Percentiles rank a stretch among this genome's conserved stretches.
Conservation (phyloP, 108 stramenopile species). For the Fistulifera pelliculosa region DNA sequence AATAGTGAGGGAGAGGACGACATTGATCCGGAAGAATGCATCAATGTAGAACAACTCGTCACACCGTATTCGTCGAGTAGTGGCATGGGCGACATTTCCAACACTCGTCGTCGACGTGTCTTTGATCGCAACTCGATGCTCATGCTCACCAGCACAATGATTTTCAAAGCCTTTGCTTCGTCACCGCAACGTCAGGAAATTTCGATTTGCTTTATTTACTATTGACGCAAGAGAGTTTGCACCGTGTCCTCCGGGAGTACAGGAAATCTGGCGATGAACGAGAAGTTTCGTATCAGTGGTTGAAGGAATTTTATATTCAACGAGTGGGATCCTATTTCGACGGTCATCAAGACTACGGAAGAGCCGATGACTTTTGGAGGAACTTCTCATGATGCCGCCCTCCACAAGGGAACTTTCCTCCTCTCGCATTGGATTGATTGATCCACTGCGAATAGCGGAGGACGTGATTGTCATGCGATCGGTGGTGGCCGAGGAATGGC, state of each 20-base stretch:
- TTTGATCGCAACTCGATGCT: constrained; percentile 20
- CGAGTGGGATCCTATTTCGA: constrained; percentile 53
- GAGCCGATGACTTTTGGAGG: constrained; percentile 79
- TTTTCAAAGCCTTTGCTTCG: constrained; percentile 12
- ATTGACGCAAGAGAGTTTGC: constrained; percentile 48
- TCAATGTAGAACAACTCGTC: constrained; percentile 1
- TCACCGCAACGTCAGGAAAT: constrained; percentile 69
- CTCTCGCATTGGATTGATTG: constrained; percentile 37
- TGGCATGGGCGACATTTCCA: too few species aligned
- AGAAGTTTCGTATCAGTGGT: constrained; percentile 36
- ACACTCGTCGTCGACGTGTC: too few species aligned
- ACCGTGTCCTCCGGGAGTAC: constrained; percentile 42
- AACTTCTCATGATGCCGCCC: constrained; percentile 52
- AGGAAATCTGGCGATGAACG: constrained; percentile 21
- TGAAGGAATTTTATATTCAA: constrained; percentile 47
- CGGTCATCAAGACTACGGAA: constrained; percentile 52
- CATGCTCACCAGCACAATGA: constrained; percentile 14
- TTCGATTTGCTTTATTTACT: constrained; percentile 63
- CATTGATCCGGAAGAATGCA: constrained; percentile 2
- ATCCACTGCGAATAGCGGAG: constrained; percentile 43
- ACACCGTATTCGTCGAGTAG: neutral
- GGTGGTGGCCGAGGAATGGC: constrained; percentile 52
- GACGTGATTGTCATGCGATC: constrained; percentile 50
- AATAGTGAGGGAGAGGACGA: too few species aligned
- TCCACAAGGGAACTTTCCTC: constrained; percentile 23